These are phyloP conservation scores for Gaertneriomyces sp. DNA, from an alignment of 192 early-diverging fungal genomes.

Conservation along the genomic window DNA sequence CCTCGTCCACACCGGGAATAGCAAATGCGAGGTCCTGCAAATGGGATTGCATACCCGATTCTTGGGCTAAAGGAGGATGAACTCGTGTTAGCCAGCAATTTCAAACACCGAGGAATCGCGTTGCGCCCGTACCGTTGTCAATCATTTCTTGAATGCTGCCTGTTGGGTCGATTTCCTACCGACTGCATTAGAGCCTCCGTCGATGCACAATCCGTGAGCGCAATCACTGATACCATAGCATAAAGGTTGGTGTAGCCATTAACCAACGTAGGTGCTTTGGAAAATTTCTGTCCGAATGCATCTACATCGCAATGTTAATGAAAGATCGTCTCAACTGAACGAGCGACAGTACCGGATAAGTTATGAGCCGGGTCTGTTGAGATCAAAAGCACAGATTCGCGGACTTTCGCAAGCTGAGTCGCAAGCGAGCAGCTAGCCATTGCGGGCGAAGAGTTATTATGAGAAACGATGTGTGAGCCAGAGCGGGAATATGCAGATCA, in stretches of 20 bases:
- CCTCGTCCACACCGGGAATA: conserved; percentile 99
- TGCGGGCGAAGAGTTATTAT: too few relatives aligned
- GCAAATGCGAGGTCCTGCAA: conserved; percentile 98
- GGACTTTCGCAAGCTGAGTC: conserved; percentile 81
- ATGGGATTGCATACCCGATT: conserved; percentile 41
- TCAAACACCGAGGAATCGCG: neutral
- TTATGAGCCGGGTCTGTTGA: conserved; percentile 99
- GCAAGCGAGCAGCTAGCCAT: conserved; percentile 79
- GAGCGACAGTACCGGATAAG: conserved; percentile 66
- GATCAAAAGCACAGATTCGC: conserved; percentile 93
- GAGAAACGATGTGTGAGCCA: neutral
- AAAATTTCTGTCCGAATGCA: conserved; percentile 99
- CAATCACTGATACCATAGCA: conserved; percentile 74
- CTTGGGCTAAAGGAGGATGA: conserved; percentile 35
- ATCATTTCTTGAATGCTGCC: conserved; percentile 99
- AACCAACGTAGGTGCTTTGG: conserved; percentile 90
- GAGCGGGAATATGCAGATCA: conserved; percentile 10
- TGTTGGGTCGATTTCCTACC: conserved; percentile 96
- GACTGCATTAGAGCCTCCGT: neutral
- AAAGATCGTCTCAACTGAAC: too few relatives aligned
- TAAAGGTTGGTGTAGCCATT: conserved; percentile 93
- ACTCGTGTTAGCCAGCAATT: neutral
- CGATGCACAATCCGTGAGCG: too few relatives aligned
- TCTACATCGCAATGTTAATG: too few relatives aligned
- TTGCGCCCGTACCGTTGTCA: conserved; percentile 68